Base-by-base conservation (phyloP, 2,329 filamentous ascomycete species). In the Stemphylium beticola region DNA sequence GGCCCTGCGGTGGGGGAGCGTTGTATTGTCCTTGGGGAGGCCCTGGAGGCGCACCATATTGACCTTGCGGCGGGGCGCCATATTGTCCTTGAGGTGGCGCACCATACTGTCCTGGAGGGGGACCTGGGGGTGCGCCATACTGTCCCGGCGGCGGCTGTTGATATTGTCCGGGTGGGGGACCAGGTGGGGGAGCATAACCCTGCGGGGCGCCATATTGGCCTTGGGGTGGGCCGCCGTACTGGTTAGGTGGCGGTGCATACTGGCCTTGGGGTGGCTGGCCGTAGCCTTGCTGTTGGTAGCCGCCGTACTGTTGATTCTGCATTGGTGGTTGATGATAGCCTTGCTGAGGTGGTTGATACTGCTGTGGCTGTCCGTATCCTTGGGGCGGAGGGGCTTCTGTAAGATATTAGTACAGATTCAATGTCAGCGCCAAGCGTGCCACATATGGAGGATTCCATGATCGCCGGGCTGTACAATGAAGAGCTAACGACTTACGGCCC, bases 201-300 rank as follows among this genome's bases (percentile, higher is more conserved):
- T 39, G 49, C 9, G 54, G 54, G 18, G 67, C 62, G n/a, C 62
- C 61, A 22, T 67, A 67, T 53, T 64, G 61, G 7, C 55, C 55
- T 34, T 49, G 54, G 12, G 55, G 55, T 24, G 61, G 66, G n/a
- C 64, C 60, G 14, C 62, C 62, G 22, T 67, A 67, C 40, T 62
- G 61, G 33, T 64, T 63, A 41, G 65, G 73, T 37, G 66, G 72
- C 20, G 77, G 75, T 17, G 74, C 72, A 34, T 78, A 76, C 36
- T 67, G 64, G 5, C 56, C 55, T 24, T 50, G 62, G 5, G 61
- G 53, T 10, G 57, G 64, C 45, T 66, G 66, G 12, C 65, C 65
- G 51, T 65, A 69, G 24, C 64, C 60, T 47, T 69, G 66, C 57
- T 69, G 67, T 44, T 66, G 73, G 53, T 78, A 76, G 40, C 62